Percentiles rank a stretch among this genome's conserved stretches.
Evolutionary conservation across 257 asterid genomes (phyloP).

Genomic region (Nicotiana knightiana): DNA sequence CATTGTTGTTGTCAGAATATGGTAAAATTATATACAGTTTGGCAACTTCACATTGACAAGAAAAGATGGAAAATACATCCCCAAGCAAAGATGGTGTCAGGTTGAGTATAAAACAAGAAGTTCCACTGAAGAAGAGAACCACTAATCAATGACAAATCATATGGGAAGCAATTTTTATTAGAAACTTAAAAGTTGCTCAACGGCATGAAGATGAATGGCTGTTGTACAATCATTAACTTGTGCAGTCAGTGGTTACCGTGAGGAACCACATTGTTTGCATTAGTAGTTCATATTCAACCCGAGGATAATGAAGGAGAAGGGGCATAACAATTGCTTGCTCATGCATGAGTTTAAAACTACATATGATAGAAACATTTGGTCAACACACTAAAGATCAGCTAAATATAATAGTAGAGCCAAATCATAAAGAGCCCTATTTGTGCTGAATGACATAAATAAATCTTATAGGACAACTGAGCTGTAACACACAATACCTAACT

Average conservation of each 20-base stretch:
- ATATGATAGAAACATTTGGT: neutral
- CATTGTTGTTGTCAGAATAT: neutral
- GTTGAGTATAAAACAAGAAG: neutral
- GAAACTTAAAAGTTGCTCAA: neutral
- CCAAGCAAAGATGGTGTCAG: neutral
- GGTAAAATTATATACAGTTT: neutral
- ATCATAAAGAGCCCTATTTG: neutral
- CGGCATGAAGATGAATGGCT: neutral
- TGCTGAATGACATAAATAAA: neutral
- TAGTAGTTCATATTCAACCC: neutral
- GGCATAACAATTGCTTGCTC: neutral
- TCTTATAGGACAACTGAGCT: neutral
- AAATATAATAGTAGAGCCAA: neutral
- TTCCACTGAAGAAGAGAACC: neutral
- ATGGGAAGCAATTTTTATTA: neutral
- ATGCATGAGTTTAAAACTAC: neutral
- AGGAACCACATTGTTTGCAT: neutral
- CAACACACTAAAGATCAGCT: neutral
- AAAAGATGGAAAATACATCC: neutral
- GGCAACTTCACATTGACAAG: neutral
- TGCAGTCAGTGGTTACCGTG: neutral
- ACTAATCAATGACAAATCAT: neutral
- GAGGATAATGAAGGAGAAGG: neutral
- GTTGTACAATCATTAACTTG: neutral
- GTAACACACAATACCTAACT: neutral